These are phyloP conservation scores for Barnettozyma populi DNA, from an alignment of 805 yeast genomes.

Conservation along the genomic window DNA sequence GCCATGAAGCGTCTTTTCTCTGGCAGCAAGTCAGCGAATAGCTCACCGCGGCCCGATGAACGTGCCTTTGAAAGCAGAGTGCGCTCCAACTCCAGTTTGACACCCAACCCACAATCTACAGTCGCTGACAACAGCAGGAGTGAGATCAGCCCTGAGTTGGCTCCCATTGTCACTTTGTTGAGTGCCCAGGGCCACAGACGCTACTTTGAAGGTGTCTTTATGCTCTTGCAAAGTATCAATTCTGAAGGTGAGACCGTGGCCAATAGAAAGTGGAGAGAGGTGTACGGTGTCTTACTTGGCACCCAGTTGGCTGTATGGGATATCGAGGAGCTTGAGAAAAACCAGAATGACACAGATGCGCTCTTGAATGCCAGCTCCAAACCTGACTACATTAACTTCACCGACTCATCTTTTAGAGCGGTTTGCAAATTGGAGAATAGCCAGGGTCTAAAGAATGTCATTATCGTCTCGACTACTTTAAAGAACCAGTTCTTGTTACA, in stretches of 20 bases:
- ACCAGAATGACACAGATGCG: constrained; percentile 38
- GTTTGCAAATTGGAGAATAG: constrained; percentile 57
- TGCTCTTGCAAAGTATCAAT: constrained; percentile 67
- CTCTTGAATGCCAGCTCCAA: constrained; percentile 56
- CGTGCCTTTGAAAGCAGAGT: neutral
- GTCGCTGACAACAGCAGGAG: neutral
- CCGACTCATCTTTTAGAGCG: constrained; percentile 83
- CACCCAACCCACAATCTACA: neutral
- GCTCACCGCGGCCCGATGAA: constrained; percentile 4
- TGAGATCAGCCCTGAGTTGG: constrained; percentile 33
- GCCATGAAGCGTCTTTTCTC: constrained; percentile 6
- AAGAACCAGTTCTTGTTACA: constrained; percentile 84
- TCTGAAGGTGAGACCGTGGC: constrained; percentile 80
- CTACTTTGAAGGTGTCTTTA: constrained; percentile 70
- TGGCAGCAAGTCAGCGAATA: constrained; percentile 5
- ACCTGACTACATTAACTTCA: constrained; percentile 84
- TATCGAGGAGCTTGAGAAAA: constrained; percentile 55
- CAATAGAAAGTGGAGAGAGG: constrained; percentile 85
- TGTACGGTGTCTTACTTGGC: constrained; percentile 86
- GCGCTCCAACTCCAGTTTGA: constrained; percentile 2
- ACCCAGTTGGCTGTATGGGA: constrained; percentile 93
- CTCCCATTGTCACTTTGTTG: constrained; percentile 68
- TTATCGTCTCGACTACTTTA: constrained; percentile 85
- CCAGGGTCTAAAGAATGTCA: constrained; percentile 64
- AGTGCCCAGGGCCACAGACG: constrained; percentile 73